Evolutionary conservation across 805 yeast genomes (phyloP), one percentile per base, ranked within the genome.

Genomic region (Candida alai): DNA sequence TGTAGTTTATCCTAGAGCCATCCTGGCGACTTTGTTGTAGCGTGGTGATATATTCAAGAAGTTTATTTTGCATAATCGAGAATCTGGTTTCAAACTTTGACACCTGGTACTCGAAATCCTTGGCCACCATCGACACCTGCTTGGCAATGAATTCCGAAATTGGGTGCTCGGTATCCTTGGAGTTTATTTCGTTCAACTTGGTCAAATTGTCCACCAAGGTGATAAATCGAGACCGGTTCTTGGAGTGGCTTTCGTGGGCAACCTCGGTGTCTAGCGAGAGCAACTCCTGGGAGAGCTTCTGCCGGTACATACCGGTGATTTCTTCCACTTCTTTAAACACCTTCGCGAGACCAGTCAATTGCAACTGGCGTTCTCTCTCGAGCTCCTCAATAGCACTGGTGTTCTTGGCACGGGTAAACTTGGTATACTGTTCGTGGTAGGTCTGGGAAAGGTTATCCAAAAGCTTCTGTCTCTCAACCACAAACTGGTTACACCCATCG

Each of bases 191-290:
- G 8, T 28, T 28, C 35, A 65, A 42, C 37, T 63, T 62, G 41
- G 61, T 60, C 19, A 66, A 52, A 34, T 61, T 60, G 32, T 65
- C 68, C 10, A 66, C 68, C 30, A 66, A 51, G 2, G 59, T 51
- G 11, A 63, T 52, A 42, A 66, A 65, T 34, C 56, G 61, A 16
- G 58, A 49, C 12, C 20, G 12, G 7, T 28, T 24, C 37, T 54
- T 59, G 9, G 43, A 8, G n/a, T 25, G 21, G 12, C 29, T 19
- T 5, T 17, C 15, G 3, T 30, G 12, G 34, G 41, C 22, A 2
- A 47, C 56, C 21, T 62, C 68, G 36, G 58, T 59, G 34, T 66
- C 71, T 35, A 65, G 48, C 1, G 63, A 47, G n/a, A 66, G 45
- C 15, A 66, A 47, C 31, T 66, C 70, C 30, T 52, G 51, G 39